Conservation (phyloP, 2,329 filamentous ascomycete species). For the Nemania serpens region DNA sequence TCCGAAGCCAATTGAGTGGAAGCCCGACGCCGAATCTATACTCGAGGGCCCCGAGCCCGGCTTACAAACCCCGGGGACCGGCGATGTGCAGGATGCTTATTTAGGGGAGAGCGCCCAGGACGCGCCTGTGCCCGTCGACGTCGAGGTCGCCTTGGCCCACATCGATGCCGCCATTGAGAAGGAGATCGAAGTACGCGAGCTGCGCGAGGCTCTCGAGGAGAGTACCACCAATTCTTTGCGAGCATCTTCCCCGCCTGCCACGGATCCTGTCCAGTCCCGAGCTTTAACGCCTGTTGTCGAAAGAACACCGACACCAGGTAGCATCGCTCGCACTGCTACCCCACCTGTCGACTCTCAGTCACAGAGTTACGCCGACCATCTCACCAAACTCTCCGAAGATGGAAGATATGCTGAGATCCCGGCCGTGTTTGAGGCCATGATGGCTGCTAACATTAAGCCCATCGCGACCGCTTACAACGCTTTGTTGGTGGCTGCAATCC, state of each 20-base stretch:
- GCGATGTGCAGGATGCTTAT: constrained; percentile 39
- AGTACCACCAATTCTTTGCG: constrained; percentile 43
- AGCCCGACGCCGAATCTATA: constrained; percentile 62
- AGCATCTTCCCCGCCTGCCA: constrained; percentile 44
- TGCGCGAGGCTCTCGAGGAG: constrained; percentile 39
- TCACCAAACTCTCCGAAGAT: constrained; percentile 72
- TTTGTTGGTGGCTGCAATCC: constrained; percentile 80
- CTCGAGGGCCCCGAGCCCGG: constrained; percentile 64
- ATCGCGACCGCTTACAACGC: constrained; percentile 90
- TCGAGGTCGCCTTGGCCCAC: constrained; percentile 70
- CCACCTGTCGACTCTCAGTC: constrained; percentile 67
- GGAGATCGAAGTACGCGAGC: constrained; percentile 58
- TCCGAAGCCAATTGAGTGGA: constrained; percentile 87
- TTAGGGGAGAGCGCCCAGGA: constrained; percentile 40
- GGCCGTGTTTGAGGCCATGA: constrained; percentile 86
- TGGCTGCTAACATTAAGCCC: constrained; percentile 80
- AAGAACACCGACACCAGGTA: constrained; percentile 49
- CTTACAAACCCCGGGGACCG: constrained; percentile 56
- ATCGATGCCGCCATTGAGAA: constrained; percentile 84
- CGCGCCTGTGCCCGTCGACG: constrained; percentile 50
- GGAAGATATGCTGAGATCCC: constrained; percentile 86
- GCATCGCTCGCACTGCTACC: constrained; percentile 61
- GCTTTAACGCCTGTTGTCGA: constrained; percentile 49
- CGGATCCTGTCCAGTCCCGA: constrained; percentile 47
- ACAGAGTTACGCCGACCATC: constrained; percentile 75